Conservation (phyloP, 1,284 basidiomycete species). For the Tremellales sp. region DNA sequence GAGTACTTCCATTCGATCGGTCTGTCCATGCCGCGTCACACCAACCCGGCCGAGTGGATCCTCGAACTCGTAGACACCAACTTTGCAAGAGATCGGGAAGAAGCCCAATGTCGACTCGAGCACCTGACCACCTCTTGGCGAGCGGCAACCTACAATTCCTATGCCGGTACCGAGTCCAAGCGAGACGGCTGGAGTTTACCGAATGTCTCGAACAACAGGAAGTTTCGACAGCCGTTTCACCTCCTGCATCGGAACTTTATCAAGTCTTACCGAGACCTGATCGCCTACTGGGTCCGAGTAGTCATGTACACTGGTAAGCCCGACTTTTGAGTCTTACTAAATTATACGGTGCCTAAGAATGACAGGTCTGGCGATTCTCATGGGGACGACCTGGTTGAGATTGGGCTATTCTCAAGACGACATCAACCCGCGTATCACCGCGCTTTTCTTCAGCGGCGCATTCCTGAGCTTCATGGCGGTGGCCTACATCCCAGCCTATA, state of each 20-base stretch:
- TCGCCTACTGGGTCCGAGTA: constrained; percentile 60
- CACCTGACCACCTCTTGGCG: neutral
- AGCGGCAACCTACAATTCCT: neutral
- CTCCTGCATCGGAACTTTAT: constrained; percentile 9
- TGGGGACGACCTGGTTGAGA: constrained; percentile 60
- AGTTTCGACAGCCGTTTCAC: constrained; percentile 1
- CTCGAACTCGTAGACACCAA: constrained; percentile 32
- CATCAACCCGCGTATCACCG: constrained; percentile 43
- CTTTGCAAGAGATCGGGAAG: constrained; percentile 14
- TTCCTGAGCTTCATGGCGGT: constrained; percentile 58
- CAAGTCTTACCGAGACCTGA: constrained; percentile 46
- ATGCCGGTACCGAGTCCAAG: neutral
- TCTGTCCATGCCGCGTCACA: constrained; percentile 15
- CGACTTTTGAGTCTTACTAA: neutral
- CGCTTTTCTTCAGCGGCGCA: constrained; percentile 57
- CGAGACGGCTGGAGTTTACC: neutral
- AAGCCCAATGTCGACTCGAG: constrained; percentile 3
- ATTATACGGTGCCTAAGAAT: neutral
- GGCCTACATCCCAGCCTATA: constrained; percentile 43
- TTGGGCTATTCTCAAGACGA: constrained; percentile 47
- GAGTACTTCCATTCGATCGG: constrained; percentile 18
- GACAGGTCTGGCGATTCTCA: constrained; percentile 55
- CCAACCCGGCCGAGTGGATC: constrained; percentile 33
- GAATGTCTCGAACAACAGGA: neutral
- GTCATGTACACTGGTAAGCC: constrained; percentile 54